phyloP scores from a whole-genome alignment of 225 moss, liverwort and hornwort genomes.

The Polytrichum commune region DNA sequence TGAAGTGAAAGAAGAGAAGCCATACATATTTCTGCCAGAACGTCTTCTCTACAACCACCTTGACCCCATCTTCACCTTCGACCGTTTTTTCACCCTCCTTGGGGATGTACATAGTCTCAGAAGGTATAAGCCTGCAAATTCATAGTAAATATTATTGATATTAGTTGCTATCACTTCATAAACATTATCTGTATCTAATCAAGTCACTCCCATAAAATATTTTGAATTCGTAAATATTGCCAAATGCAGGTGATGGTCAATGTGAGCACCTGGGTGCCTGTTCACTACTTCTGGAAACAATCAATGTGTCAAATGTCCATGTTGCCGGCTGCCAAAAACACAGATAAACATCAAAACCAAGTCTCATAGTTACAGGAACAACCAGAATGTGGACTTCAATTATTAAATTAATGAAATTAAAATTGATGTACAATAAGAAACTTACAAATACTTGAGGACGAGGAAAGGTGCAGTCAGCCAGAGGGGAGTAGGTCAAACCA shows the following conservation, averaged over 20 bases:
- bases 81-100: slow-evolving; percentile 35
- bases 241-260: no score
- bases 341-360: slow-evolving; percentile 13
- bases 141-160: not conserved
- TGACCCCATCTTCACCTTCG: slow-evolving; percentile 37
- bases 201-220: no score
- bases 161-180: no score
- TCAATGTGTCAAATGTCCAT: slow-evolving; percentile 75
- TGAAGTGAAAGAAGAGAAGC: slow-evolving; percentile 9
- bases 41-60: slow-evolving; percentile 52
- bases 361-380: no score
- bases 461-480: slow-evolving; percentile 72
- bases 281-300: slow-evolving; percentile 71
- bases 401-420: no score
- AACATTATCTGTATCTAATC: no score
- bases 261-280: slow-evolving; percentile 64
- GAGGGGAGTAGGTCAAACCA: slow-evolving; percentile 73
- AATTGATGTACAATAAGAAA: not conserved
- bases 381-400: no score
- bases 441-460: slow-evolving; percentile 62
- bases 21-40: slow-evolving; percentile 80
- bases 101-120: slow-evolving; percentile 28
- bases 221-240: no score
- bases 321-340: slow-evolving; percentile 61
- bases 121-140: slow-evolving; percentile 39